Evolutionary conservation across 805 yeast genomes (phyloP), one percentile per base, ranked within the genome.

Genomic region (Grigorovia transvaalensis): DNA sequence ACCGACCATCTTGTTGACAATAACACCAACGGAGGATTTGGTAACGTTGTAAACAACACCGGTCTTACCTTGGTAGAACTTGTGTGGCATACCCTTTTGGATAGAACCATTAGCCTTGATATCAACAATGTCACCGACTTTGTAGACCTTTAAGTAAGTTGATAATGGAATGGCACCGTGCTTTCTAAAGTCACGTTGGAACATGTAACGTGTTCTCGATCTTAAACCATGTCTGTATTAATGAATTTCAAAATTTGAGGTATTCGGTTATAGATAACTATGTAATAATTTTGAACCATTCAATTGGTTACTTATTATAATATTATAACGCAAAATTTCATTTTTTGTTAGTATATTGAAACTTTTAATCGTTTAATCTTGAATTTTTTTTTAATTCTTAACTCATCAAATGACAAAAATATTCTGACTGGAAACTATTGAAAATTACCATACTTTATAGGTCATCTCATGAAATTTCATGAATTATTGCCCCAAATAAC

Each of bases 41-140:
- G 99, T 91, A 66, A 93, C 93, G 84, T 93, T 93, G 96, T 83
- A 93, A 64, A 93, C 83, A 68, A 93, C 88, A 85, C 99, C 99
- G 65, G 99, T 93, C 85, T 90, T 93, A 79, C 99, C 99, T 84
- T 93, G 97, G 96, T 93, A 93, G 86, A 81, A 90, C 82, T 93
- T 93, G 89, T 88, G 96, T 76, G 99, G 99, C 96, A 93, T 88
- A 88, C 98, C 97, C 85, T 91, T 90, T 76, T 93, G 98, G 82
- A 90, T 81, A 66, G 99, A 82, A 83, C 96, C 96, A 76, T 93
- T 93, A 76, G 95, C 99, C 81, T 88, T 91, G 82, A 93, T 90
- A 78, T 93, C 99, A 72, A 93, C 99, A 70, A 93, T 91, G 77
- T 93, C 99, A 73, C 99, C 99, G 70, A 93, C 97, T 79, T 83